Conservation (phyloP, 2,329 filamentous ascomycete species). For the Botryotinia globosa region DNA sequence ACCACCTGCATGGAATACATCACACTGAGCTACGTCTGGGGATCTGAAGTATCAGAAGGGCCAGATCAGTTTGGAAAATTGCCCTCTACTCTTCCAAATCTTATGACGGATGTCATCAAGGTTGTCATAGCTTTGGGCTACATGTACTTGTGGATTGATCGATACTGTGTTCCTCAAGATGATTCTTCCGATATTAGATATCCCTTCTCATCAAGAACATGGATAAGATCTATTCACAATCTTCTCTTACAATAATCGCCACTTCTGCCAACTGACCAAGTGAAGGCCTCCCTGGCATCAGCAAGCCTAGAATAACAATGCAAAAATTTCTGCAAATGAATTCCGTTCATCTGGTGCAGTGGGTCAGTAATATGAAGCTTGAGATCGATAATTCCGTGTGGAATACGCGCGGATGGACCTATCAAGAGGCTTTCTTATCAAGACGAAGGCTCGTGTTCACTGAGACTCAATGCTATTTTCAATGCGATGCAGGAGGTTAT, state of each 20-base stretch:
- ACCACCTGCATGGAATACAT: accelerated
- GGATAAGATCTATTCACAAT: not conserved
- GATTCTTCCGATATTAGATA: not conserved
- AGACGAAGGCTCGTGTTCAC: not conserved
- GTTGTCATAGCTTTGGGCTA: not conserved
- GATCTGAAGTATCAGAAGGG: not conserved
- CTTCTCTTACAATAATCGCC: not conserved
- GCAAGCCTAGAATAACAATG: accelerated
- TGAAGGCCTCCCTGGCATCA: not conserved
- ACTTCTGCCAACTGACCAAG: not conserved
- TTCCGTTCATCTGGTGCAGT: not conserved
- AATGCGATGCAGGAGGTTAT: not conserved
- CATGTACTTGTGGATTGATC: not conserved
- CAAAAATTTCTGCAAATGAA: not conserved
- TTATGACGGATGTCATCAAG: not conserved
- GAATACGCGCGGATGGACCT: not conserved
- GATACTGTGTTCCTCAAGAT: not conserved
- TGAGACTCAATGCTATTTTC: not conserved
- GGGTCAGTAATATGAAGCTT: not conserved
- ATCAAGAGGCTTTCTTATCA: not conserved
- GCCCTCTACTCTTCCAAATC: not conserved
- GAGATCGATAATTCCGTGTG: not conserved
- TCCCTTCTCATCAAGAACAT: not conserved
- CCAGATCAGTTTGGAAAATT: not conserved
- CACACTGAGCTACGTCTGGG: not conserved